phyloP scores from a whole-genome alignment of 2,329 filamentous ascomycete genomes.

The Ophiostoma sp. region DNA sequence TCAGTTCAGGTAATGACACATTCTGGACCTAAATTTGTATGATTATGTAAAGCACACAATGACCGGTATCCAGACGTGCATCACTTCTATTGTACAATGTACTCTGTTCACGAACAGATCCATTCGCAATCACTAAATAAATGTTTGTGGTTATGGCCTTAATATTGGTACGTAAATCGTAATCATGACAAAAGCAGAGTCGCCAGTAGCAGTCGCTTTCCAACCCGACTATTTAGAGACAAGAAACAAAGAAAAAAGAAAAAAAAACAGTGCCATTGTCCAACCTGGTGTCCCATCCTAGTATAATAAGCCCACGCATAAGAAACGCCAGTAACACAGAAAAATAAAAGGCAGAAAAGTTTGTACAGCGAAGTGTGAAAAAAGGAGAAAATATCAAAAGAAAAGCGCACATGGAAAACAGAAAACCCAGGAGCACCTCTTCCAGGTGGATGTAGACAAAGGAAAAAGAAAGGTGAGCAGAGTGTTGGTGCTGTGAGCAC shows the following conservation, averaged over 20 bases:
- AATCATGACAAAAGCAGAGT: constrained; percentile 11
- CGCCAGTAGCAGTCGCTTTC: constrained; percentile 12
- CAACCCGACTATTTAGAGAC: background rate
- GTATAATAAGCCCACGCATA: constrained; percentile 4
- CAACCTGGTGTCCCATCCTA: constrained; percentile 5
- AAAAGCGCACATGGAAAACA: constrained; percentile 6
- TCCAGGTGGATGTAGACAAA: constrained; percentile 1
- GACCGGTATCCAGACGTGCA: no score
- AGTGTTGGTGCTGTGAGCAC: background rate
- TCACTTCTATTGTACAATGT: no score
- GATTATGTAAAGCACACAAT: background rate
- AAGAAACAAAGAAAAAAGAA: background rate
- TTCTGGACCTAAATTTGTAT: background rate
- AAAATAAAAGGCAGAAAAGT: background rate
- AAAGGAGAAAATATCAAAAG: background rate
- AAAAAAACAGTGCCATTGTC: constrained; percentile 1
- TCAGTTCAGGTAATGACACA: background rate
- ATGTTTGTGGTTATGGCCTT: background rate
- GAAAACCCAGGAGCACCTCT: constrained; percentile 8
- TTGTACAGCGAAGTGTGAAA: constrained; percentile 18
- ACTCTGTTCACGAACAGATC: no score
- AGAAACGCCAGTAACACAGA: constrained; percentile 16
- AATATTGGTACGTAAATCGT: background rate
- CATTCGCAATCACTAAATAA: background rate
- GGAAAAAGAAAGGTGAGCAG: constrained; percentile 4